phyloP scores from a whole-genome alignment of 352 stramenopile genomes.

The Pythium apleroticum region DNA sequence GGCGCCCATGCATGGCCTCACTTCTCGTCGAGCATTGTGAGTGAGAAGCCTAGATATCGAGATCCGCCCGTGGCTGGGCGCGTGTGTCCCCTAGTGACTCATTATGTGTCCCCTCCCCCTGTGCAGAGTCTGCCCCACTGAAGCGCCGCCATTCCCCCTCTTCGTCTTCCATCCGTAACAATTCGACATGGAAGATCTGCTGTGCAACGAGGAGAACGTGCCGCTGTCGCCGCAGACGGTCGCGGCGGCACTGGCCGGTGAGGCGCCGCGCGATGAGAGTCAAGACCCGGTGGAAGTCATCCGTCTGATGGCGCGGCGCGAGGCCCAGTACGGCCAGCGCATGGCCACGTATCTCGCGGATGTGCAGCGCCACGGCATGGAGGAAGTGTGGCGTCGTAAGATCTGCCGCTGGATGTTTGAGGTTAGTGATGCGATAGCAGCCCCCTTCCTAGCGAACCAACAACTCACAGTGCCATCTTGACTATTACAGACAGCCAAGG shows the following conservation, averaged over 20 bases:
- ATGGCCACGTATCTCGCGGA: conserved; percentile 35
- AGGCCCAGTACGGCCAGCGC: conserved; percentile 23
- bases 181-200: conserved; percentile 30
- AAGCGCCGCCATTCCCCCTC: not conserved
- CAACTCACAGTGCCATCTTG: not conserved
- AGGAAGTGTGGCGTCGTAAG: conserved; percentile 39
- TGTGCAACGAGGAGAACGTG: conserved; percentile 36
- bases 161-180: not conserved
- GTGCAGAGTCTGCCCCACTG: conserved; percentile 7
- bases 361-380: conserved; percentile 46
- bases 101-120: conserved; percentile 4
- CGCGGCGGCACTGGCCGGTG: not conserved
- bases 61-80: not conserved
- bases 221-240: conserved; percentile 11
- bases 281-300: conserved; percentile 28
- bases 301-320: conserved; percentile 29
- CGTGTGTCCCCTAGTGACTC: not conserved
- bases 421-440: conserved; percentile 9
- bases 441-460: not conserved
- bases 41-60: conserved; percentile 8
- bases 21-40: conserved; percentile 38
- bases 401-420: conserved; percentile 59
- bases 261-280: not conserved
- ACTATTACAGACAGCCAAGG: conserved; percentile 38
- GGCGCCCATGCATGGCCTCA: conserved; percentile 13